Base-by-base conservation (phyloP, 805 yeast species). In the Suhomyces faveliae region DNA sequence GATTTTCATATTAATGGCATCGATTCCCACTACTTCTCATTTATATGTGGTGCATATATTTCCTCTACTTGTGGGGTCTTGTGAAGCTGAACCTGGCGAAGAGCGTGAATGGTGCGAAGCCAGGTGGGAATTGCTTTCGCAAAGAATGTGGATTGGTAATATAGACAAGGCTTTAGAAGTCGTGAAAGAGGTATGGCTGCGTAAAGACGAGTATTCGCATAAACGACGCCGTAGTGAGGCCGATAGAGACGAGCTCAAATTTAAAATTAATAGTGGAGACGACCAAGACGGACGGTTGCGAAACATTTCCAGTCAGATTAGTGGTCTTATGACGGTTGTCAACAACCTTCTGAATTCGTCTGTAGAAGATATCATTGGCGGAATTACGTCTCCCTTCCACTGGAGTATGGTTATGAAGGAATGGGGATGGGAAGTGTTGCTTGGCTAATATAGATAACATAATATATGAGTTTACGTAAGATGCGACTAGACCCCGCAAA, bases 381-480 rank as follows among this genome's bases (percentile, higher is more conserved):
- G 77, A 1, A 68, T 81, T 37, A 67, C 69, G 41, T 73, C 80
- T 24, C 71, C 78, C 66, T 64, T 81, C 5, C 88, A 84, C 61
- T 84, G 89, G 89, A 78, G 81, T 47, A 67, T 79, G 0, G 81
- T 84, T 12, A 84, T 84, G 88, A 76, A 78, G 55, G 88, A 84
- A 53, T 84, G 89, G 89, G 82, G 83, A 0, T 83, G 89, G 87
- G 89, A 84, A 59, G 84, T 84, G 8, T 61, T 84, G 29, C 67
- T 84, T 43, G 88, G 81, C n/a, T 43, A 21, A 20, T 33, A 9
- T 8, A 17, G 7, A 17, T 11, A 15, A 15, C 27, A 24, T 24
- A 24, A n/a, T n/a, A 22, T 22, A 22, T 22, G 6, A 27, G 30
- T 27, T 33, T 33, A 33, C 21, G 37, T 33, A 33, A 33, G 19